phyloP scores from a whole-genome alignment of 257 asterid genomes.

The Scutellaria baicalensis region DNA sequence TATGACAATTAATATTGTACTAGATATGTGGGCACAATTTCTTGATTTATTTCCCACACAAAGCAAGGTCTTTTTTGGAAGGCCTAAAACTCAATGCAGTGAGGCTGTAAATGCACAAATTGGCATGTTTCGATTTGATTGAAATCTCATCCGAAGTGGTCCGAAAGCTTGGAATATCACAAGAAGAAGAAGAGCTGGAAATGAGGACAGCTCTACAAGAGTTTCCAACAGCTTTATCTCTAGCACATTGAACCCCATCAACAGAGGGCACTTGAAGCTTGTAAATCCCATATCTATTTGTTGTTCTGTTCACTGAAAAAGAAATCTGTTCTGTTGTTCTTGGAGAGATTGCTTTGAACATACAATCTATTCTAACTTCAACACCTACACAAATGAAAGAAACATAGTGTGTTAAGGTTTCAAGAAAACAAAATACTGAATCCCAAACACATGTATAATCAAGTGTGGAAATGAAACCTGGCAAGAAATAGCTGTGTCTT shows the following conservation, averaged over 20 bases:
- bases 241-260: conserved; percentile 87
- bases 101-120: conserved; percentile 67
- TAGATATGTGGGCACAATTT: background rate
- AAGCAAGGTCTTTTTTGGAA: conserved; percentile 38
- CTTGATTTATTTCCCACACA: conserved; percentile 46
- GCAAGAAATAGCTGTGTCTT: conserved; percentile 86
- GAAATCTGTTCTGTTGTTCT: conserved; percentile 64
- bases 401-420: background rate
- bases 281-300: conserved; percentile 75
- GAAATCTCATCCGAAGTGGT: conserved; percentile 64
- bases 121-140: conserved; percentile 53
- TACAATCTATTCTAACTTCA: conserved; percentile 80
- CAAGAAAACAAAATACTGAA: background rate
- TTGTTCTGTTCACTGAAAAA: conserved; percentile 78
- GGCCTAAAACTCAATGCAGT: conserved; percentile 64
- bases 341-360: conserved; percentile 70
- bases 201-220: conserved; percentile 53
- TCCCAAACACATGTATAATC: background rate
- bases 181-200: conserved; percentile 31
- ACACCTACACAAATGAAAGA: conserved; percentile 37
- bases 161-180: conserved; percentile 45
- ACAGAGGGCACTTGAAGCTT: conserved; percentile 66
- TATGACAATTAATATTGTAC: conserved; percentile 1
- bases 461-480: conserved; percentile 37
- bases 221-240: conserved; percentile 61